Evolutionary conservation across 768 basidiomycete genomes (phyloP), one percentile per base, ranked within the genome.

Genomic region (Gyrodon lividus): DNA sequence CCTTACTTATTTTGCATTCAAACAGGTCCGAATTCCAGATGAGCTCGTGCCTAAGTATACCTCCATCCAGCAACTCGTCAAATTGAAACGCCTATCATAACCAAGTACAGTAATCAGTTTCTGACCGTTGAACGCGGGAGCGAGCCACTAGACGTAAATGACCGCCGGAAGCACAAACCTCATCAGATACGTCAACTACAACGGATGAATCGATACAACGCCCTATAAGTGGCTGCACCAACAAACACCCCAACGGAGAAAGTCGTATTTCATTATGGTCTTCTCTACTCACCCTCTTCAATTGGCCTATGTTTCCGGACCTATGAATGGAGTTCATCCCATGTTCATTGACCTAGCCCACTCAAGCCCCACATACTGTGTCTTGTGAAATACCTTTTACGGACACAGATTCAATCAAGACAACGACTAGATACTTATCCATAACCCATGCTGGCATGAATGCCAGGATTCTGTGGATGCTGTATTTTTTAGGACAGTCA

Each of bases 311-410:
- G 30, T 34, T 28, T 50, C 45, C 16, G 26, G 38, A 42, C 34
- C 52, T 56, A 63, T 60, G 59, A 60, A 63, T 56, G 59, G 48
- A 51, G 35, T 60, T 57, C 54, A 55, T 63, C 43, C 46, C 31
- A 30, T 35, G 16, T 44, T 49, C 55, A 55, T 52, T 39, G 28
- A 51, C n/a, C 51, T 41, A 24, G 42, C 28, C 64, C 65, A 54
- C 65, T 43, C 63, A 67, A 62, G 52, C 65, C 48, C 65, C 65
- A 67, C 65, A 55, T 51, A 61, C 65, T 67, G 59, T 67, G 64
- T 51, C 34, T 24, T 52, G 62, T 66, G 58, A 65, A 34, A 35
- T 59, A 16, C 65, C 57, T 16, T 45, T 54, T 51, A 30, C 2
- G 45, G 51, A 0, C 41, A 12, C 31, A 45, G 23, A 8, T 59